Base-by-base conservation (phyloP, 192 early-diverging fungal species). In the Umbelopsis vinacea region DNA sequence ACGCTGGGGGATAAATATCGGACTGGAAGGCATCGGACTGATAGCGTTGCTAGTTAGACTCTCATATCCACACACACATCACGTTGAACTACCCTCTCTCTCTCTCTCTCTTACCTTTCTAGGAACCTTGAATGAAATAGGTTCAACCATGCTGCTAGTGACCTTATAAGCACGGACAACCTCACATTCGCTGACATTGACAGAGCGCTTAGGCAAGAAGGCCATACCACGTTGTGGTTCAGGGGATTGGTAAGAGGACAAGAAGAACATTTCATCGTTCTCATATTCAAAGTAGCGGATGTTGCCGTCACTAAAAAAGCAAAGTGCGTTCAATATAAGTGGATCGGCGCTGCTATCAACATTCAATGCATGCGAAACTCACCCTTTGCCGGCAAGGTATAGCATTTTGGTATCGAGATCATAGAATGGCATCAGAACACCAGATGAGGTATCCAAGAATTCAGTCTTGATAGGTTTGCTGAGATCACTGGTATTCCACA, bases 201-300 rank as follows among this genome's bases (percentile, higher is more conserved):
- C 83, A 35, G 90, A 92, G 54, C 97, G 92, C 86, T 98, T 98
- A 48, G 98, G 96, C 84, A 98, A 83, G 73, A 93, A 96, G 23
- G 86, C 89, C 74, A 99, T 85, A 24, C 98, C 98, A 74, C 98
- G 93, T 78, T 96, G 95, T 60, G 96, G 95, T 45, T 96, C 95
- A 7, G 86, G 74, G 33, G 95, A 95, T 74, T 95, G 89, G 84
- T 91, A 97, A 79, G 97, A 94, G 40, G 95, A 92, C 38, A 99
- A 80, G 52, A 79, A 83, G 85, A 89, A 92, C 76, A 99, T 76
- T 55, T 95, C 94, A 74, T 98, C 97, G 75, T 98, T 94, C 68
- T 92, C 93, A 78, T 92, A 97, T 86, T 99, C 98, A 79, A 93
- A 99, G 86, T 98, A 98, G 35, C 97, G 92, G 79, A 99, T 98